phyloP scores from a whole-genome alignment of 2,329 filamentous ascomycete genomes.

The Colletotrichum sp. region DNA sequence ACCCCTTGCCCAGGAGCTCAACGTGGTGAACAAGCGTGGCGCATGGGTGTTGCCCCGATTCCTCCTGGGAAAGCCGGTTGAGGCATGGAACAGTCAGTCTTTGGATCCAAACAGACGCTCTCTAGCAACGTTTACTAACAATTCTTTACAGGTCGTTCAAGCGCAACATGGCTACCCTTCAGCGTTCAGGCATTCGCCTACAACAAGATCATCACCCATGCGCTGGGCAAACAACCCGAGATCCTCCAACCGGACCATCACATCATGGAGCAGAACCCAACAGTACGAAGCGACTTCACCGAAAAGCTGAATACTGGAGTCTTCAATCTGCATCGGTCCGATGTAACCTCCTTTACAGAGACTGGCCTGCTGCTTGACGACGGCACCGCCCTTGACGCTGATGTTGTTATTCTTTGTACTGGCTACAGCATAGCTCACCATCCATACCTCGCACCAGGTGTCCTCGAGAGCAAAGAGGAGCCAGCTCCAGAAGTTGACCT shows the following conservation, averaged over 20 bases:
- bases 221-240: constrained; percentile 34
- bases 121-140: neutral
- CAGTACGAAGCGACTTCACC: constrained; percentile 32
- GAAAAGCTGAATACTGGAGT: constrained; percentile 36
- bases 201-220: constrained; percentile 32
- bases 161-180: constrained; percentile 32
- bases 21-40: constrained; percentile 41
- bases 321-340: constrained; percentile 36
- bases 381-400: constrained; percentile 43
- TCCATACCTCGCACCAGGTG: constrained; percentile 32
- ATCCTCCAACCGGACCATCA: constrained; percentile 36
- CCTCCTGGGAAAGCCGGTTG: constrained; percentile 37
- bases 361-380: constrained; percentile 43
- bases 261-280: constrained; percentile 38
- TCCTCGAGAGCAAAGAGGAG: constrained; percentile 22
- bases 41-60: constrained; percentile 43
- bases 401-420: constrained; percentile 55
- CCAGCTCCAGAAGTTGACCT: constrained; percentile 31
- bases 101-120: neutral
- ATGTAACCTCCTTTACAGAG: constrained; percentile 31
- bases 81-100: constrained; percentile 38
- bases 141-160: constrained; percentile 26
- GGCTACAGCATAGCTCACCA: constrained; percentile 39
- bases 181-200: constrained; percentile 32
- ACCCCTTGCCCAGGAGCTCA: constrained; percentile 34